Conservation (phyloP, 768 basidiomycete species). For the Boletus subcaerulescens region DNA sequence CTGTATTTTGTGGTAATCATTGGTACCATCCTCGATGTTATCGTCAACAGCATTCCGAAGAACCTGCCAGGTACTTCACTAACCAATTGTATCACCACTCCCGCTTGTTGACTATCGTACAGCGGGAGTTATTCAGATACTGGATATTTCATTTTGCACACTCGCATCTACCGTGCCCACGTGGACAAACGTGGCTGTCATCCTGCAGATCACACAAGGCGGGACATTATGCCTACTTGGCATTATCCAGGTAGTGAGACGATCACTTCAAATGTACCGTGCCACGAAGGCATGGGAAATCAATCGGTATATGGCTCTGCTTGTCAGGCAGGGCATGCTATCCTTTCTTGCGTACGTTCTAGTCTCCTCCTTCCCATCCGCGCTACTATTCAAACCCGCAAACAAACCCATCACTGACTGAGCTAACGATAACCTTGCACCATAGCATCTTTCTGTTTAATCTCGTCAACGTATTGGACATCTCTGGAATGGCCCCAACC, state of each 20-base stretch:
- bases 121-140: not conserved
- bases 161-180: accelerated
- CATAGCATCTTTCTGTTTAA: not conserved
- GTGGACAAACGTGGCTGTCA: not conserved
- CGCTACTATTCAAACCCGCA: not conserved
- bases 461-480: not conserved
- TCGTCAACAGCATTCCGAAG: not conserved
- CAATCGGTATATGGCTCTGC: not conserved
- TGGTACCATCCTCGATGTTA: not conserved
- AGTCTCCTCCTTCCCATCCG: too few species aligned
- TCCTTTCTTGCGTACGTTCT: conserved; percentile 1
- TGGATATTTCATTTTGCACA: not conserved
- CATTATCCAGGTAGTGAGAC: not conserved
- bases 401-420: not conserved
- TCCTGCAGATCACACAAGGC: not conserved
- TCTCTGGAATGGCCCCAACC: not conserved
- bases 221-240: not conserved
- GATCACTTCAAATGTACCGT: not conserved
- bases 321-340: not conserved
- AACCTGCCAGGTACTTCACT: not conserved
- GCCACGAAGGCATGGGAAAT: not conserved
- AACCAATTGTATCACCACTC: not conserved
- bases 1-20: not conserved
- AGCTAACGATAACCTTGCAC: not conserved
- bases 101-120: not conserved